Base-by-base conservation (phyloP, 1,284 basidiomycete genomes). In the Volvariella surrecta region DNA sequence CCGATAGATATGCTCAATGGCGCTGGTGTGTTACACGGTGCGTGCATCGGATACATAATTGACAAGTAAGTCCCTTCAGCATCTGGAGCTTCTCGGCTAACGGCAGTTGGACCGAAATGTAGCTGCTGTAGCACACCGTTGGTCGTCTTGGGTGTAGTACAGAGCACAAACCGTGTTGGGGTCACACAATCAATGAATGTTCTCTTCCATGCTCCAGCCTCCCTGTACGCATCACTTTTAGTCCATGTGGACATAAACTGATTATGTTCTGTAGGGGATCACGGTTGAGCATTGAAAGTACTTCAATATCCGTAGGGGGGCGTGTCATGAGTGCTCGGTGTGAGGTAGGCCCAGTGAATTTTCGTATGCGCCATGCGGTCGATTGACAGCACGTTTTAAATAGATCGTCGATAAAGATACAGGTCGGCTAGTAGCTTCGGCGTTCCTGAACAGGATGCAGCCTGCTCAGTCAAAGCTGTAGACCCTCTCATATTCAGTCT, bases 181-280 rank as follows among this genome's bases (percentile, higher is more conserved):
- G 81, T 84, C 16, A 85, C 79, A 2, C 79, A 83, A 56, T 70
- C 72, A 7, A 70, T 83, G 71, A 79, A 76, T 48, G 64, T 85
- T 22, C 55, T 74, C 32, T 85, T 79, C 58, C 82, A 82, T 54
- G 68, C 81, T 10, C 81, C 81, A 9, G 79, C 78, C 3, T 63
- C 78, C 6, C 52, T 66, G 81, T 79, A 56, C 60, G 76, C 63
- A 35, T 40, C n/a, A n/a, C n/a, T 37, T 22, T 11, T 32, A 18
- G 22, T 37, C n/a, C 30, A 9, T 31, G 24, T 39, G 40, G n/a
- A 24, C 21, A 17, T 13, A n/a, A 40, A 30, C 13, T 49, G 46
- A 28, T 46, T n/a, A n/a, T n/a, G n/a, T 24, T 37, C 35, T n/a
- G 28, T 37, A 83, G 79, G 37, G 79, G 78, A 41, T 70, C 74